Base-by-base conservation (phyloP, 768 basidiomycete genomes). In the Phylloporus arenicola region DNA sequence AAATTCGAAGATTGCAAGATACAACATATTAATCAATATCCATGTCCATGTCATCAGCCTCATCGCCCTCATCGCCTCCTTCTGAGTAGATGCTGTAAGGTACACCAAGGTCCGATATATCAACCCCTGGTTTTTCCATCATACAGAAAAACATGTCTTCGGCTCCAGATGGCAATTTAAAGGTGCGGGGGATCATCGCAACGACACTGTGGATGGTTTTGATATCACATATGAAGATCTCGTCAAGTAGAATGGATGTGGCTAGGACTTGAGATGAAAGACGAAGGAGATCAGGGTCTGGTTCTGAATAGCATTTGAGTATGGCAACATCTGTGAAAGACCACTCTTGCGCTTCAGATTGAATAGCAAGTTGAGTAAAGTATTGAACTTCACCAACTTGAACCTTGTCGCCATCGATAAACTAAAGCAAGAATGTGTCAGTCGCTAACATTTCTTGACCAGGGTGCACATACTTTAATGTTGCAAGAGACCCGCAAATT, bases 121-220 rank as follows among this genome's bases (percentile, higher is more conserved):
- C 60, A 1, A 65, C 10, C 1, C 65, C 61, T 3, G 61, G 59
- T 39, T 67, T 69, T 37, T 68, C 59, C 9, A 67, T 52, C 37
- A 68, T 53, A 51, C 62, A 67, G 55, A 61, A 64, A 2, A 54
- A 35, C 5, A 38, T 6, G 5, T 45, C 40, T 16, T 50, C 39
- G 9, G 51, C 54, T 12, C 47, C 37, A 12, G 30, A 31, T 24
- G 40, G 42, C 10, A 54, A 42, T 0, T 54, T 57, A 0, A 47
- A 10, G 13, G 0, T 20, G 13, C 54, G 47, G 0, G 62, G 64
- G 0, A 64, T 49, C 63, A 70, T 63, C 8, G 60, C 61, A n/a
- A 70, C 53, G 12, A 60, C 52, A 6, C 62, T 55, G 0, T 19
- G n/a, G 30, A 69, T 64, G 3, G 6, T 2, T 20, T 52, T 56